Percentiles rank a stretch among this genome's conserved stretches.
These are phyloP conservation scores for Fusarium sp. DNA, from an alignment of 2,329 filamentous ascomycete genomes.

Conservation along the genomic window DNA sequence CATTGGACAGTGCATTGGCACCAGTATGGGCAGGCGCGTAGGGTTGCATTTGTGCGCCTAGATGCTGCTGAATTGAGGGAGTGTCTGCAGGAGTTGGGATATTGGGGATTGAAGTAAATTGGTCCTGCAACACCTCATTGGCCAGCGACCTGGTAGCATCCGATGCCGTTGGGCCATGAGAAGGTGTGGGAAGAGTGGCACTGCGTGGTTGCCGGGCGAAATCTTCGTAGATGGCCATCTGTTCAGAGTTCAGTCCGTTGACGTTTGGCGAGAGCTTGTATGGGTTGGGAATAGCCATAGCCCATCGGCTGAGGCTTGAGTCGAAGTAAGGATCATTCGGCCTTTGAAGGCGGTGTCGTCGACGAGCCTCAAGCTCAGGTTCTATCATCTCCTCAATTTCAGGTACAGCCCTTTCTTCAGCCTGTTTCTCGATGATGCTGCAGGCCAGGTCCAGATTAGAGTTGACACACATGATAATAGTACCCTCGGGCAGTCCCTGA, in stretches of 20 bases:
- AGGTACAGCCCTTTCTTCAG: slow-evolving; percentile 90
- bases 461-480: slow-evolving; percentile 98
- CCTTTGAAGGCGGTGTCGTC: slow-evolving; percentile 79
- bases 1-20: slow-evolving; percentile 60
- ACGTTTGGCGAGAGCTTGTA: slow-evolving; percentile 83
- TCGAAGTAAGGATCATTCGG: slow-evolving; percentile 90
- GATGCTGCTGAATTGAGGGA: slow-evolving; percentile 64
- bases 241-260: slow-evolving; percentile 85
- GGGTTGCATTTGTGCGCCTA: slow-evolving; percentile 66
- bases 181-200: slow-evolving; percentile 65
- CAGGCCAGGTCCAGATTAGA: slow-evolving; percentile 96
- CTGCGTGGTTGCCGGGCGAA: slow-evolving; percentile 88
- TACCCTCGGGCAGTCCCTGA: slow-evolving; percentile 89
- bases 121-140: slow-evolving; percentile 74
- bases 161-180: slow-evolving; percentile 69
- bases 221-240: slow-evolving; percentile 96
- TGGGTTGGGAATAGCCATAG: slow-evolving; percentile 91
- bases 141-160: slow-evolving; percentile 72
- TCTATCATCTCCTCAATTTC: slow-evolving; percentile 97
- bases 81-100: slow-evolving; percentile 72
- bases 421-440: slow-evolving; percentile 93
- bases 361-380: slow-evolving; percentile 80
- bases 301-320: slow-evolving; percentile 86
- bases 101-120: slow-evolving; percentile 68
- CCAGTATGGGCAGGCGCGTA: slow-evolving; percentile 67